Conservation (phyloP, 257 asterid species). For the Gentiana dahurica region DNA sequence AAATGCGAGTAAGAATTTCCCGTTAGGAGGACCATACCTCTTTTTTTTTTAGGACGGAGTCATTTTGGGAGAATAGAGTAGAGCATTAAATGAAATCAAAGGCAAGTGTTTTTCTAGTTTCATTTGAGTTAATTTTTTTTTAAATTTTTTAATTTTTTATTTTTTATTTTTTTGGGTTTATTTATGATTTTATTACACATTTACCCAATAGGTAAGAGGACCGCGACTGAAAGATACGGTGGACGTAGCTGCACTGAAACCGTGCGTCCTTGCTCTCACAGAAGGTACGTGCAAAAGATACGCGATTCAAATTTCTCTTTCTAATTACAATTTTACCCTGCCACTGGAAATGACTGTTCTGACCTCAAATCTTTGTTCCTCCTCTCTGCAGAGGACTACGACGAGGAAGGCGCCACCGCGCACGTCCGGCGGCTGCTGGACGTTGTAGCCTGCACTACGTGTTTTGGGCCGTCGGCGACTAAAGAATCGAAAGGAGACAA, state of each 20-base stretch:
- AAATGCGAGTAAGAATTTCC: no score
- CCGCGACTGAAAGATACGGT: slow-evolving; percentile 79
- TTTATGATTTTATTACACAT: background rate
- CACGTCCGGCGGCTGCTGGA: slow-evolving; percentile 82
- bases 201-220: slow-evolving; percentile 56
- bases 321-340: background rate
- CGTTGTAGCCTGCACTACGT: slow-evolving; percentile 73
- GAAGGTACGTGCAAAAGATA: slow-evolving; percentile 45
- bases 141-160: no score
- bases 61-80: no score
- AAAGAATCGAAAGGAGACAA: slow-evolving; percentile 27
- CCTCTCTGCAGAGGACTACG: slow-evolving; percentile 66
- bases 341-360: slow-evolving; percentile 9
- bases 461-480: slow-evolving; percentile 69
- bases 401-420: slow-evolving; percentile 73
- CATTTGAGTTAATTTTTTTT: no score
- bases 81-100: no score
- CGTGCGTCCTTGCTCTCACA: slow-evolving; percentile 69
- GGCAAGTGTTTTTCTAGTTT: no score
- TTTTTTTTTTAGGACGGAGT: no score
- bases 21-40: no score
- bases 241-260: slow-evolving; percentile 91
- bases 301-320: slow-evolving; percentile 5
- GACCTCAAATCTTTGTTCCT: slow-evolving; percentile 14
- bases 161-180: no score